A percentile compares a stretch with the other conserved stretches of the same genome.
phyloP scores from a whole-genome alignment of 441 rosid species.

The Daphne laureola region DNA sequence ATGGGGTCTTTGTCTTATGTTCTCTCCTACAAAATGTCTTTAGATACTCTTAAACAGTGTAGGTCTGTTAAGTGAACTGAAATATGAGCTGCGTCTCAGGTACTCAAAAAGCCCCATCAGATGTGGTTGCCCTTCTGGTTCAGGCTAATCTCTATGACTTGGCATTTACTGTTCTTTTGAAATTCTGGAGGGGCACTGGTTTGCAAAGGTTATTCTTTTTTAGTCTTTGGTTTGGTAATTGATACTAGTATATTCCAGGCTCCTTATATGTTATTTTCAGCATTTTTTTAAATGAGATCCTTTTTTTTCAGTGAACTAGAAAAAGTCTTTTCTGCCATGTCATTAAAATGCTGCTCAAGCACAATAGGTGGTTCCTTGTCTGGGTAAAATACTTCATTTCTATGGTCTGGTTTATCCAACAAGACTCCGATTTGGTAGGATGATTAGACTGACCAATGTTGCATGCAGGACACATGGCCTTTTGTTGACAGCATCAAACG shows the following conservation, averaged over 20 bases:
- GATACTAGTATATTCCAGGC: not conserved
- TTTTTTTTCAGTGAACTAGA: conserved; percentile 71
- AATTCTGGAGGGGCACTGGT: conserved; percentile 77
- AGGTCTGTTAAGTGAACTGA: too few relatives aligned
- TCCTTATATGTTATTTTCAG: conserved; percentile 11
- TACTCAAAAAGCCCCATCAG: conserved; percentile 44
- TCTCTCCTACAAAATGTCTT: too few relatives aligned
- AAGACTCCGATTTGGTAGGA: conserved; percentile 7
- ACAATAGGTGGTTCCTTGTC: conserved; percentile 32
- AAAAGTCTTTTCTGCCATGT: conserved; percentile 65
- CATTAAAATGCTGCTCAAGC: conserved; percentile 78
- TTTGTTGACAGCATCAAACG: conserved; percentile 55
- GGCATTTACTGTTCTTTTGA: conserved; percentile 77
- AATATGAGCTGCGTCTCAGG: conserved; percentile 23
- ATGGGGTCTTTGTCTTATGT: too few relatives aligned
- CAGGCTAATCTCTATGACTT: conserved; percentile 70
- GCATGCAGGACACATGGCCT: conserved; percentile 38
- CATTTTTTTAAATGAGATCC: conserved; percentile 2
- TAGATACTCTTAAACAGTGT: too few relatives aligned
- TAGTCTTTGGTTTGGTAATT: conserved; percentile 12
- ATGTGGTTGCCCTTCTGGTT: conserved; percentile 75
- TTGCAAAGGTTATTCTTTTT: conserved; percentile 48
- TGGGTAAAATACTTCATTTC: conserved; percentile 31
- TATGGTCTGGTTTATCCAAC: conserved; percentile 6
- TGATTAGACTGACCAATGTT: conserved; percentile 1